Percentiles rank a stretch among this genome's conserved stretches.
Conservation (phyloP, 306 rosid genomes). For the Quercus robur region DNA sequence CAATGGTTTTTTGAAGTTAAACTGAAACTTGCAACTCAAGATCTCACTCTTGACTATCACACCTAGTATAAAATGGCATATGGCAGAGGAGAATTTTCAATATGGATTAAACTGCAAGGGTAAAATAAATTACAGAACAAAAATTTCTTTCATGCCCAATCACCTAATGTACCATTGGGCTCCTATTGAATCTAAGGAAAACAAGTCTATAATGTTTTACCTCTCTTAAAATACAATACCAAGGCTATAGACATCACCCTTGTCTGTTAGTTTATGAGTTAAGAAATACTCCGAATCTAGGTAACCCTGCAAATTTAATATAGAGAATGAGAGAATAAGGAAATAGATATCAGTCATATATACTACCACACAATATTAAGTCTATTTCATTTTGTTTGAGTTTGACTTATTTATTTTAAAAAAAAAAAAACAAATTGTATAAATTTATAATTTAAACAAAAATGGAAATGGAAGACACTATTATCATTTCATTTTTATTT, state of each 20-base stretch:
- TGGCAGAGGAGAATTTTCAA: background rate
- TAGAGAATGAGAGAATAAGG: background rate
- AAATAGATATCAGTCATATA: background rate
- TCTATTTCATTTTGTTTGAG: background rate
- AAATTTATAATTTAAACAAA: too few species aligned
- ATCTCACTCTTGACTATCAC: background rate
- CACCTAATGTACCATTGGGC: too few species aligned
- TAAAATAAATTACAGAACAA: background rate
- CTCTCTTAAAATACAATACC: conserved; percentile 87
- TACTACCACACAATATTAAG: background rate
- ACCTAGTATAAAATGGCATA: background rate
- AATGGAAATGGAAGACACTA: too few species aligned
- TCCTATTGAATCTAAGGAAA: background rate
- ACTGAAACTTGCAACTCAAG: background rate
- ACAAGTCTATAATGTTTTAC: conserved; percentile 32
- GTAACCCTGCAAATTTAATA: conserved; percentile 21
- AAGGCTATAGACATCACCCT: background rate
- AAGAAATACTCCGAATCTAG: background rate
- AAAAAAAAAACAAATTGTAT: background rate
- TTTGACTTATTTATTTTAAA: background rate
- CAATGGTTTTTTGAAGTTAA: background rate
- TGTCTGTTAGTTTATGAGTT: background rate
- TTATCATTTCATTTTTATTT: too few species aligned
- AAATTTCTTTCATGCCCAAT: background rate
- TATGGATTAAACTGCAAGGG: background rate